Evolutionary conservation across 352 stramenopile species (phyloP).

Genomic region (Phytopythium litorale): DNA sequence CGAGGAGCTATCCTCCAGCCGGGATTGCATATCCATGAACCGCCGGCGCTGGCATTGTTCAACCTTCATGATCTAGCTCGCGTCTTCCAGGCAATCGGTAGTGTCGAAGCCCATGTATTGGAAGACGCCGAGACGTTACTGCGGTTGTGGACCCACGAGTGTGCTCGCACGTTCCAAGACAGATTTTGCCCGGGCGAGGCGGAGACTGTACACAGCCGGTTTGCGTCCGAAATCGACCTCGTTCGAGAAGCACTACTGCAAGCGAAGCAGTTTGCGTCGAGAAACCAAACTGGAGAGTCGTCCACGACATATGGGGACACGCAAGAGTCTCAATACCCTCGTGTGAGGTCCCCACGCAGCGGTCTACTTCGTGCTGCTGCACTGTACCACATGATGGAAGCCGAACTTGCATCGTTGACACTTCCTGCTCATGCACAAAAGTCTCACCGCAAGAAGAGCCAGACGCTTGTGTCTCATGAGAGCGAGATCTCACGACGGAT

Average conservation of each 20-base stretch:
- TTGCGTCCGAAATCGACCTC: conserved; percentile 14
- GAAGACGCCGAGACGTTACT: conserved; percentile 38
- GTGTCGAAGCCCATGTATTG: conserved; percentile 28
- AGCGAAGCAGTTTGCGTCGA: neutral
- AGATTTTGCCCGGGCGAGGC: neutral
- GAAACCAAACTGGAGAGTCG: neutral
- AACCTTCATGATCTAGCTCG: conserved; percentile 42
- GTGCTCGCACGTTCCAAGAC: conserved; percentile 27
- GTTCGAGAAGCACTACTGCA: conserved; percentile 12
- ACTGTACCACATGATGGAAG: neutral
- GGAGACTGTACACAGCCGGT: neutral
- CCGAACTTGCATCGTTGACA: neutral
- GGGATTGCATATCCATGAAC: neutral
- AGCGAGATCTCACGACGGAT: neutral
- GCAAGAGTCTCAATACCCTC: fast-evolving
- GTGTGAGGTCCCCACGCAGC: neutral
- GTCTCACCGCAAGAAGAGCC: neutral
- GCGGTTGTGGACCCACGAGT: conserved; percentile 53
- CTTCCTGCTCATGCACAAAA: neutral
- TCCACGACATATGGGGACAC: neutral
- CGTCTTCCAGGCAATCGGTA: conserved; percentile 47
- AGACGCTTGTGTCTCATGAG: neutral
- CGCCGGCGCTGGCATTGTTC: conserved; percentile 9
- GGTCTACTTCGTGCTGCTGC: neutral
- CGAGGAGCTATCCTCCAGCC: neutral